Evolutionary conservation across 345 rosid genomes (phyloP).

Genomic region (Pugionium dolabratum): DNA sequence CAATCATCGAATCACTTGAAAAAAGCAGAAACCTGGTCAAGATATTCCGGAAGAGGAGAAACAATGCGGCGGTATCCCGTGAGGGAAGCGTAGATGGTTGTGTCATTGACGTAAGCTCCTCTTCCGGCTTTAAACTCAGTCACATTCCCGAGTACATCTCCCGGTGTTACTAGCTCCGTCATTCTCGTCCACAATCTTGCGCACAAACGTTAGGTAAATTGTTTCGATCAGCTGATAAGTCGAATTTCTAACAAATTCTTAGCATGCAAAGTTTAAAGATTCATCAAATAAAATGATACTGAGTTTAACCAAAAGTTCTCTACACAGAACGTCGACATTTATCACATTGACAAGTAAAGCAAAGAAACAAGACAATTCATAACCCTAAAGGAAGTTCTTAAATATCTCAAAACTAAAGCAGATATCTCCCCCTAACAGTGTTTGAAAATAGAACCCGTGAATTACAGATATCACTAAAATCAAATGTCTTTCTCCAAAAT

Average conservation of each 20-base stretch:
- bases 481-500: background rate
- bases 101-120: conserved; percentile 67
- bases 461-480: background rate
- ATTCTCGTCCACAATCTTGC: conserved; percentile 1
- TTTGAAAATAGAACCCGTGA: background rate
- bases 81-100: conserved; percentile 79
- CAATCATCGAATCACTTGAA: conserved; percentile 8
- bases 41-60: conserved; percentile 54
- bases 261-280: no score
- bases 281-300: no score
- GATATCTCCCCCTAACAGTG: background rate
- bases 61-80: conserved; percentile 59
- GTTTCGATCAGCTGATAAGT: no score
- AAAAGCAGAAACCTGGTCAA: conserved; percentile 59
- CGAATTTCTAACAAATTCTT: no score
- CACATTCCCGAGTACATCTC: conserved; percentile 69
- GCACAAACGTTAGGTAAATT: background rate
- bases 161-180: conserved; percentile 73
- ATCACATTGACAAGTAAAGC: background rate
- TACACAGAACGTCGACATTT: background rate
- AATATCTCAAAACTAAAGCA: background rate
- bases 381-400: background rate
- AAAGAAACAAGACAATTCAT: background rate
- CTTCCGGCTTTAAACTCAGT: conserved; percentile 68
- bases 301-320: no score